phyloP scores from a whole-genome alignment of 129 eudicot species.

The Tagetes erecta region DNA sequence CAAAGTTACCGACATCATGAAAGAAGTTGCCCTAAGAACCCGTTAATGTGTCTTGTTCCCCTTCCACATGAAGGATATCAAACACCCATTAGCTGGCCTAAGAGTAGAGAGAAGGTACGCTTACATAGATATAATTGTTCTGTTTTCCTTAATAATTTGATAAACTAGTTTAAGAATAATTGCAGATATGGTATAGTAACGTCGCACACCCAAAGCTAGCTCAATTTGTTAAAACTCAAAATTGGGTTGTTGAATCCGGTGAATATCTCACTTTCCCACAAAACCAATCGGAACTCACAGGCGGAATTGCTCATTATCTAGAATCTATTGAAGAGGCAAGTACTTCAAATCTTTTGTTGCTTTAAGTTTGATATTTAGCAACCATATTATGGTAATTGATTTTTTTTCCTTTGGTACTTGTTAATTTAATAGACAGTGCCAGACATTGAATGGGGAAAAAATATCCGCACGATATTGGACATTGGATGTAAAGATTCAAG shows the following conservation, averaged over 20 bases:
- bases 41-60: constrained; percentile 86
- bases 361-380: not conserved
- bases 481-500: constrained; percentile 90
- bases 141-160: constrained; percentile 22
- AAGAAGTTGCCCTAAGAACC: constrained; percentile 75
- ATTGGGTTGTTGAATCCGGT: constrained; percentile 80
- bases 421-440: constrained; percentile 76
- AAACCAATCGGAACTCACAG: constrained; percentile 62
- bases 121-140: not conserved
- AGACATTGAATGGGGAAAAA: constrained; percentile 97
- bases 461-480: constrained; percentile 79
- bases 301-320: constrained; percentile 80
- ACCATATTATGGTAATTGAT: constrained; percentile 1
- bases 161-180: constrained; percentile 25
- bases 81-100: constrained; percentile 79
- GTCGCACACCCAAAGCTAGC: constrained; percentile 92
- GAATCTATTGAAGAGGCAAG: constrained; percentile 89
- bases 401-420: constrained; percentile 8
- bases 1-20: constrained; percentile 80
- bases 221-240: constrained; percentile 60
- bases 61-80: constrained; percentile 86
- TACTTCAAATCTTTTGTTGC: constrained; percentile 17
- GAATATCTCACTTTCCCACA: constrained; percentile 83
- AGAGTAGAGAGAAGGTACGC: constrained; percentile 74
- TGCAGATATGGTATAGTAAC: constrained; percentile 80